These are phyloP conservation scores for Brassica carinata DNA, from an alignment of 345 rosid species.

Conservation along the genomic window DNA sequence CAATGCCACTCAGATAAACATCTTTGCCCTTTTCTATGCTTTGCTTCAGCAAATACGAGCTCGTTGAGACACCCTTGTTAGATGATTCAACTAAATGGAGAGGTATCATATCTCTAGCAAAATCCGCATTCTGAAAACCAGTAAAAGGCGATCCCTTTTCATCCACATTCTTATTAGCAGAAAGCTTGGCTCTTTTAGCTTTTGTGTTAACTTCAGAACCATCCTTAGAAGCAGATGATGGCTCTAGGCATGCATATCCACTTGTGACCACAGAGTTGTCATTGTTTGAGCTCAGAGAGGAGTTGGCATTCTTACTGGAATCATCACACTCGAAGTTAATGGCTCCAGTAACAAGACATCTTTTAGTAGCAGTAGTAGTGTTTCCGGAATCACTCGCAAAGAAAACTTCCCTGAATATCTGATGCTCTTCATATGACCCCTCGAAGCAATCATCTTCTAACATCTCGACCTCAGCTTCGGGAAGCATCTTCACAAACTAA, in stretches of 20 bases:
- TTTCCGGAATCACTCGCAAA: conserved; percentile 47
- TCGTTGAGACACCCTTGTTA: conserved; percentile 55
- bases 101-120: conserved; percentile 37
- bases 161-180: conserved; percentile 38
- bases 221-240: conserved; percentile 39
- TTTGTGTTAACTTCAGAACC: conserved; percentile 39
- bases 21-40: conserved; percentile 36
- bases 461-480: conserved; percentile 38
- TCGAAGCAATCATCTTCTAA: conserved; percentile 56
- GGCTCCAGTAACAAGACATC: conserved; percentile 52
- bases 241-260: conserved; percentile 46
- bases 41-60: conserved; percentile 58
- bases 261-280: conserved; percentile 63
- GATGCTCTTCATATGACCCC: conserved; percentile 59
- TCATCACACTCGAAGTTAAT: conserved; percentile 53
- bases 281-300: conserved; percentile 54
- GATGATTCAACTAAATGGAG: conserved; percentile 69
- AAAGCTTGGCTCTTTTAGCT: conserved; percentile 55
- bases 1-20: conserved; percentile 35
- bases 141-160: conserved; percentile 29
- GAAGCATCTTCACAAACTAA: conserved; percentile 46
- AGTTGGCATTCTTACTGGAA: conserved; percentile 45
- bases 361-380: conserved; percentile 44
- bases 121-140: conserved; percentile 36
- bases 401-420: conserved; percentile 60